Evolutionary conservation across 2,329 filamentous ascomycete genomes (phyloP), one percentile per base, ranked within the genome.

Genomic region (Aspergillus jensenii): DNA sequence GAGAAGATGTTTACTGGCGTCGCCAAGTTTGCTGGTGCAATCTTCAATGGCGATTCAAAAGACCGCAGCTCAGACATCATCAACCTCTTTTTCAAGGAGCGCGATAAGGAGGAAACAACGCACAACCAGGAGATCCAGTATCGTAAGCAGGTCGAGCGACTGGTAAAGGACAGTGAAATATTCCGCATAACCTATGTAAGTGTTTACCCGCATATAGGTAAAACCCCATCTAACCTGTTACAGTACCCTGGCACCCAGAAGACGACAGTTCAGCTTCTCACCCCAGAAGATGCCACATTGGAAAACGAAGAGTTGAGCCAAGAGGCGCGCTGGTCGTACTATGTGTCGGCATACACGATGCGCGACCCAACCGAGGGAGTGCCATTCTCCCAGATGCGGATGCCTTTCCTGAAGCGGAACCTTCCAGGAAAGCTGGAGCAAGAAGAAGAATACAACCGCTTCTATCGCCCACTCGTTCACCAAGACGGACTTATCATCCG

Each of bases 31-130:
- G 91, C 90, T 23, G 82, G 92, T 17, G 85, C 85, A n/a, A 92
- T 96, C 72, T 90, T 93, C 69, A 92, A 87, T 68, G 86, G 86
- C 3, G 95, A 99, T 67, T 83, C 86, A 47, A 96, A 96, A 78
- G 95, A 99, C 72, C 96, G 95, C 82, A 96, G 91, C 39, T 87
- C 90, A 5, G 93, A 98, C 60, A 89, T 99, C 59, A 89, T 96
- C 66, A 87, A 91, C 61, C 85, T 96, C 51, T 99, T 96, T 77
- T 86, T 92, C 70, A 84, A 85, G 64, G 91, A 91, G 71, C 88
- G 93, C 4, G 85, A 90, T 52, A 88, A 87, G 70, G 90, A 93
- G 17, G 89, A 92, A 70, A 96, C 91, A 0, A 96, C 92, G 50
- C 93, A 92, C 67, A 88, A 95, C 74, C 88, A 89, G 31, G 93